Evolutionary conservation across 805 yeast species (phyloP).

Genomic region (Myxozyma sirexii): DNA sequence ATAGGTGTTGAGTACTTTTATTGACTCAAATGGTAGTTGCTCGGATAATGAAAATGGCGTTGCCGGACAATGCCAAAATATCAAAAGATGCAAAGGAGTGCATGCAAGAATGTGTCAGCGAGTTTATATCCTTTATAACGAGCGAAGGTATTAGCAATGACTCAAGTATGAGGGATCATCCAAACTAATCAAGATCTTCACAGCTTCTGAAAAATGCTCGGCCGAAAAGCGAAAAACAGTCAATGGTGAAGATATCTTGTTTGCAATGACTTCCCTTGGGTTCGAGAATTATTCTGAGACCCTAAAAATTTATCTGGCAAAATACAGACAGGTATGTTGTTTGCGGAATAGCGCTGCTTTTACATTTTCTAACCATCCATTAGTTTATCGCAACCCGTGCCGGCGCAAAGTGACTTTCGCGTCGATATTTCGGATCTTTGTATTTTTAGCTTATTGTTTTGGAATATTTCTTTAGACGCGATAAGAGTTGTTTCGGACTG

Average conservation of each 20-base stretch:
- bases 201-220: slow-evolving; percentile 59
- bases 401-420: slow-evolving; percentile 4
- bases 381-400: slow-evolving; percentile 20
- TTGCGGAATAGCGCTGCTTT: not conserved
- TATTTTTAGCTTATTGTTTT: not conserved
- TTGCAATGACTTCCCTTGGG: slow-evolving; percentile 65
- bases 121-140: slow-evolving; percentile 68
- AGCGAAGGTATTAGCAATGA: slow-evolving; percentile 48
- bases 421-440: not conserved
- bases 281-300: slow-evolving; percentile 73
- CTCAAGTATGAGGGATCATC: too few species aligned
- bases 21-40: slow-evolving; percentile 47
- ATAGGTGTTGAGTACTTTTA: not conserved
- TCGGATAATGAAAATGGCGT: slow-evolving; percentile 74
- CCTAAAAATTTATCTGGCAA: slow-evolving; percentile 66
- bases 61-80: slow-evolving; percentile 73
- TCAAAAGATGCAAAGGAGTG: slow-evolving; percentile 80
- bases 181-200: too few species aligned
- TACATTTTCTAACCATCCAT: not conserved
- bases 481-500: not conserved
- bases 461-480: not conserved
- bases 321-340: slow-evolving; percentile 53
- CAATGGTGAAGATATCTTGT: slow-evolving; percentile 68
- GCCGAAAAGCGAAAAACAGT: slow-evolving; percentile 70
- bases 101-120: slow-evolving; percentile 71